Conservation (phyloP, 257 asterid species). For the Fraxinus excelsior region DNA sequence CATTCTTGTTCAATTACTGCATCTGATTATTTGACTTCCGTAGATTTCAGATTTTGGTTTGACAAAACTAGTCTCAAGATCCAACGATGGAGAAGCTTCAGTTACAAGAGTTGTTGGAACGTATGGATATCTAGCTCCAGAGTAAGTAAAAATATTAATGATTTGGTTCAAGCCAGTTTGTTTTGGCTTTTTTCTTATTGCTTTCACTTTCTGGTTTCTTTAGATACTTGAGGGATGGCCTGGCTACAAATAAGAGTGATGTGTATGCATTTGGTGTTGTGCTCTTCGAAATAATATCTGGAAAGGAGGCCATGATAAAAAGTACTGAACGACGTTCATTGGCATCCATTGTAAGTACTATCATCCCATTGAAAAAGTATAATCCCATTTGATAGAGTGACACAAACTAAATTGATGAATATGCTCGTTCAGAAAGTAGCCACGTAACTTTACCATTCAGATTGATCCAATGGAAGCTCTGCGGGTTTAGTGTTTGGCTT, state of each 20-base stretch:
- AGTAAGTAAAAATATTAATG: conserved; percentile 52
- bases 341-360: conserved; percentile 80
- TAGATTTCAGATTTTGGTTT: conserved; percentile 97
- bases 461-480: too few species aligned
- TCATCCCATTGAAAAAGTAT: not conserved
- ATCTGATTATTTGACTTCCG: conserved; percentile 31
- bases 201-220: conserved; percentile 27
- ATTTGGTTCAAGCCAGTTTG: not conserved
- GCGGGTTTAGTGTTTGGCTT: too few species aligned
- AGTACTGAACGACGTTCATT: conserved; percentile 82
- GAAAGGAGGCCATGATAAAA: conserved; percentile 85
- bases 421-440: too few species aligned
- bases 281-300: conserved; percentile 84
- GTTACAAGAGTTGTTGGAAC: conserved; percentile 96
- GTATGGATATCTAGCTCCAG: conserved; percentile 95
- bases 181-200: conserved; percentile 16
- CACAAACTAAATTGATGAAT: too few species aligned
- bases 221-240: conserved; percentile 89
- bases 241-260: conserved; percentile 84
- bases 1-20: conserved; percentile 5
- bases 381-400: too few species aligned
- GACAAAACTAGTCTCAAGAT: conserved; percentile 77
- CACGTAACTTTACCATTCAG: too few species aligned
- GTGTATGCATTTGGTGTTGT: conserved; percentile 96
- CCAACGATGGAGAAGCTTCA: conserved; percentile 83